A percentile compares a stretch with the other conserved stretches of the same genome.
Conservation (phyloP, 225 moss, liverwort and hornwort genomes). For the Physcomitrium patens region DNA sequence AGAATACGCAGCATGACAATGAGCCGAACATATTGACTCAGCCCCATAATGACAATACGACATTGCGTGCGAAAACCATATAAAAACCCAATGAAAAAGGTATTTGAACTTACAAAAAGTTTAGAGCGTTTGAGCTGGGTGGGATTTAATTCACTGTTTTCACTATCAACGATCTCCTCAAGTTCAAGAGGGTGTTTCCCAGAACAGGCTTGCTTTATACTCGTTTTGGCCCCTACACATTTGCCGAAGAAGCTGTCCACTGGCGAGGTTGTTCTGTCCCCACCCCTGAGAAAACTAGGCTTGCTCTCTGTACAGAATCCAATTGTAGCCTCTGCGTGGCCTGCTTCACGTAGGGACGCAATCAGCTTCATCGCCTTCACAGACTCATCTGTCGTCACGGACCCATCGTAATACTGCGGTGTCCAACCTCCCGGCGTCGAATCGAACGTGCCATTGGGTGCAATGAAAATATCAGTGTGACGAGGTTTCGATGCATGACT, state of each 20-base stretch:
- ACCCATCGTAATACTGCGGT: constrained; percentile 36
- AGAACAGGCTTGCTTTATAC: constrained; percentile 25
- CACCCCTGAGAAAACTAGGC: neutral
- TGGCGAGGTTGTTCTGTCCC: neutral
- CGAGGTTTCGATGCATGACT: constrained; percentile 17
- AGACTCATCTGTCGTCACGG: constrained; percentile 8
- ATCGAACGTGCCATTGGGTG: constrained; percentile 42
- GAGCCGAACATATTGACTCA: no score
- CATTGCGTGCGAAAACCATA: no score
- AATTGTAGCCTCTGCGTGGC: constrained; percentile 24
- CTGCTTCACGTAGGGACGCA: constrained; percentile 38
- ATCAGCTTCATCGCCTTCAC: constrained; percentile 36
- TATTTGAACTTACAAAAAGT: constrained; percentile 38
- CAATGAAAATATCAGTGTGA: constrained; percentile 46
- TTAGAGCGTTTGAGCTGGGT: constrained; percentile 55
- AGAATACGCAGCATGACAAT: no score
- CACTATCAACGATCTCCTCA: constrained; percentile 33
- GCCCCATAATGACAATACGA: no score
- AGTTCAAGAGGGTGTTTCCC: constrained; percentile 48
- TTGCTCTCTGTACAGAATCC: neutral
- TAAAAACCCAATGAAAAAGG: neutral
- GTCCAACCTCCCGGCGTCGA: constrained; percentile 51
- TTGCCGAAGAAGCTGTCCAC: neutral
- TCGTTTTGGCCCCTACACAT: neutral
- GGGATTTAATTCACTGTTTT: constrained; percentile 30